phyloP scores from a whole-genome alignment of 306 rosid species.

The Sindora glabra region DNA sequence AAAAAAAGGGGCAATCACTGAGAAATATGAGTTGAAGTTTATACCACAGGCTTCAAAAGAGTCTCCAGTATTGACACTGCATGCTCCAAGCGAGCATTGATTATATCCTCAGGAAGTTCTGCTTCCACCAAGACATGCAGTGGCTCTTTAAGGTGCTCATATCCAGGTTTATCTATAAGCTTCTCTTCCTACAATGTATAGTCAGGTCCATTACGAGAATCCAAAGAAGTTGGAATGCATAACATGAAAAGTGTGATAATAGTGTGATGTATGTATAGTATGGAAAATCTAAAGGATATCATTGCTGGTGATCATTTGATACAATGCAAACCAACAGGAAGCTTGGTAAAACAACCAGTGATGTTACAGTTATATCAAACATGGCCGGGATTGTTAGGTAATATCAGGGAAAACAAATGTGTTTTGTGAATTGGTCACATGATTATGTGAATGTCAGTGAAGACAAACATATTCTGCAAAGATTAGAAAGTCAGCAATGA shows the following conservation, averaged over 20 bases:
- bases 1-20: background rate
- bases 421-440: background rate
- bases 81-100: conserved; percentile 74
- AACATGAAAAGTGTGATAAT: too few relatives aligned
- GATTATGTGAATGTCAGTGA: background rate
- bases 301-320: background rate
- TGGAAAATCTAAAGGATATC: too few relatives aligned
- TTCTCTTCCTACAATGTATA: conserved; percentile 64
- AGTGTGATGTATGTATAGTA: too few relatives aligned
- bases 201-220: background rate
- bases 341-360: too few relatives aligned
- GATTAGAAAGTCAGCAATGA: too few relatives aligned
- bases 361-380: background rate
- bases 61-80: conserved; percentile 73
- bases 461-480: too few relatives aligned
- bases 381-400: background rate
- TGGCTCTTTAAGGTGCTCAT: conserved; percentile 88
- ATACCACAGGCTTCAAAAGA: conserved; percentile 94
- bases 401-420: background rate
- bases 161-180: conserved; percentile 76
- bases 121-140: conserved; percentile 86
- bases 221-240: too few relatives aligned
- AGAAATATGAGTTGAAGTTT: background rate
- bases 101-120: conserved; percentile 78
- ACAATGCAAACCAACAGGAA: too few relatives aligned